A percentile compares a stretch with the other conserved stretches of the same genome.
These are phyloP conservation scores for Boletus vermiculosoides DNA, from an alignment of 768 basidiomycete genomes.

Conservation along the genomic window DNA sequence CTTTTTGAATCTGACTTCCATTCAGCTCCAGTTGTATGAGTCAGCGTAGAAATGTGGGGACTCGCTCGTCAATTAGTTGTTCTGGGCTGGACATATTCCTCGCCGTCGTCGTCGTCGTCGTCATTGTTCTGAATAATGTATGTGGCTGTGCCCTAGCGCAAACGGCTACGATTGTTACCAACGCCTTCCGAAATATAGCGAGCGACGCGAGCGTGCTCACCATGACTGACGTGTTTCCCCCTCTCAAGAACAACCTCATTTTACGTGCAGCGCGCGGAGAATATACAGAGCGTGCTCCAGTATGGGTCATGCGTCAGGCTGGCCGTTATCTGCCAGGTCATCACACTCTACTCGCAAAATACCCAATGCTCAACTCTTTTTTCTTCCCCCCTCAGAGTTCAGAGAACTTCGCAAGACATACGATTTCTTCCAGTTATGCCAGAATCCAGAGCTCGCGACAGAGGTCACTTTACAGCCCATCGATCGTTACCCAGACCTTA, in stretches of 20 bases:
- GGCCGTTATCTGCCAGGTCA: constrained; percentile 92
- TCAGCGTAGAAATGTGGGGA: not conserved
- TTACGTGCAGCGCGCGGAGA: constrained; percentile 90
- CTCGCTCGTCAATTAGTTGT: constrained; percentile 65
- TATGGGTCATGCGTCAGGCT: constrained; percentile 98
- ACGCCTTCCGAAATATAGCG: not conserved
- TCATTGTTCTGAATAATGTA: too few relatives aligned
- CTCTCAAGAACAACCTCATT: constrained; percentile 83
- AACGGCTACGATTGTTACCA: not conserved
- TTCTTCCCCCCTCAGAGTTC: constrained; percentile 63
- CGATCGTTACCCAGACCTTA: constrained; percentile 75
- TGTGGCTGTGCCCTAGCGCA: constrained; percentile 14
- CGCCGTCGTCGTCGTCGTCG: constrained; percentile 32
- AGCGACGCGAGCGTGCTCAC: not conserved
- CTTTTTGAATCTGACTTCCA: constrained; percentile 63
- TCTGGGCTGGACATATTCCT: constrained; percentile 58
- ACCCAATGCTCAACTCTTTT: not conserved
- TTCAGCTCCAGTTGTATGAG: not conserved
- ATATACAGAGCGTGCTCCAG: constrained; percentile 87
- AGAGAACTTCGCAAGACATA: constrained; percentile 79
- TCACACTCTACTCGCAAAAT: constrained; percentile 11
- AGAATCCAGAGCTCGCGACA: constrained; percentile 84
- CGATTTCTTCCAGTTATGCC: constrained; percentile 94
- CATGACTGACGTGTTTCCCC: constrained; percentile 56
- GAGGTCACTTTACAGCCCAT: constrained; percentile 95